phyloP scores from a whole-genome alignment of 2,329 filamentous ascomycete genomes.

The Neofusicoccum parvum region DNA sequence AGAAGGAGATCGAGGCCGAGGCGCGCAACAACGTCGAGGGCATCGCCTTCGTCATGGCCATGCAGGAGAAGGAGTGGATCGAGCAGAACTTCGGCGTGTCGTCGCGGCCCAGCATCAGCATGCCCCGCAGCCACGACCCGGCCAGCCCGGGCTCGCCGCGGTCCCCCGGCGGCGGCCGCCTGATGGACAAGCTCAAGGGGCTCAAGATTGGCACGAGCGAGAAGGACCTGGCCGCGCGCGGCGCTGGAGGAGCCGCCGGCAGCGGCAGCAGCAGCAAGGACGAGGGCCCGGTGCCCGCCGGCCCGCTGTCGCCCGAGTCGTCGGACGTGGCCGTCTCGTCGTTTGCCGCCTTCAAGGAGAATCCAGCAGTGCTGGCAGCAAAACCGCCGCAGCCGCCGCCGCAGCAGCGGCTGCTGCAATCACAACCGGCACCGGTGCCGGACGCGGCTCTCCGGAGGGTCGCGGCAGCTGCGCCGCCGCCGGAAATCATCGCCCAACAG shows the following conservation, averaged over 20 bases:
- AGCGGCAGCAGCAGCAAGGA: slow-evolving; percentile 23
- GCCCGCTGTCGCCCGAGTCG: slow-evolving; percentile 63
- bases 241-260: neutral
- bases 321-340: slow-evolving; percentile 64
- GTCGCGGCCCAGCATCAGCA: slow-evolving; percentile 43
- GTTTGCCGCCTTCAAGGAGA: slow-evolving; percentile 61
- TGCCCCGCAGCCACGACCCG: slow-evolving; percentile 36
- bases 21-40: slow-evolving; percentile 75
- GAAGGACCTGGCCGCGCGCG: slow-evolving; percentile 59
- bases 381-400: slow-evolving; percentile 33
- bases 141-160: slow-evolving; percentile 62
- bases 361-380: slow-evolving; percentile 42
- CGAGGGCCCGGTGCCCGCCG: slow-evolving; percentile 36
- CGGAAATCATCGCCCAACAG: slow-evolving; percentile 42
- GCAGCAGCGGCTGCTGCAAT: slow-evolving; percentile 3
- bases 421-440: slow-evolving; percentile 24
- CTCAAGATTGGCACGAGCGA: slow-evolving; percentile 76
- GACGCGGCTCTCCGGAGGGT: slow-evolving; percentile 34
- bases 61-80: slow-evolving; percentile 85
- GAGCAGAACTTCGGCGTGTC: slow-evolving; percentile 73
- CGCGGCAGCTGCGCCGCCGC: slow-evolving; percentile 37
- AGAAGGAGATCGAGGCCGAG: slow-evolving; percentile 76
- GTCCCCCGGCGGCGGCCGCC: slow-evolving; percentile 65
- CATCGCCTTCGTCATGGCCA: slow-evolving; percentile 79
- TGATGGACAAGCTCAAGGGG: slow-evolving; percentile 79